Base-by-base conservation (phyloP, 129 eudicot species). In the Flaveria sonorensis region DNA sequence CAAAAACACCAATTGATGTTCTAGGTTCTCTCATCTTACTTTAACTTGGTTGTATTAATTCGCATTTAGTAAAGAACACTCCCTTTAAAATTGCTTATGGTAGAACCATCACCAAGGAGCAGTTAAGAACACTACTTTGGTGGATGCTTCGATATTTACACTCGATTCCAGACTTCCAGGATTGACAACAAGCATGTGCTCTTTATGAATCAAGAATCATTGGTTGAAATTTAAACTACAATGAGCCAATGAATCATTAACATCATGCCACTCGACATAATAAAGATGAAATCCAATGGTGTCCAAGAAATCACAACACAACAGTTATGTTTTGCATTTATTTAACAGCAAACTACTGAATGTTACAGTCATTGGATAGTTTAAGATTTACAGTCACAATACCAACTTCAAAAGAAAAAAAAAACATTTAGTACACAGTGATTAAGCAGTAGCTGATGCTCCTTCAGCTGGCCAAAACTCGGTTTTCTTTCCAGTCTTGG, bases 401-500 rank as follows among this genome's bases (percentile, higher is more conserved):
- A 73, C 36, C 61, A 46, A 28, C 56, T 74, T 67, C 71, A 68
- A 67, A 30, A 3, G 6, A 4, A 30, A 30, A 30, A 30, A 30
- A 30, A 12, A 81, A 19, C 63, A 30, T 16, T 53, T 30, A 68
- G 20, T 26, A 18, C 40, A 65, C 19, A 45, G 10, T 19, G n/a
- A 74, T 74, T 47, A 81, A 56, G 84, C 84, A 70, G 70, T 79
- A 59, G 84, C 70, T 11, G 80, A 74, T n/a, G 79, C 71, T 43
- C 75, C 74, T 67, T 81, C 91, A 13, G 84, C 86, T 59, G 85
- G 90, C 98, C 98, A 93, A 81, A 83, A 93, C 72, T 87, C 73
- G 12, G 98, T 93, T 77, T 86, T 85, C 84, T 93, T 93, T 15
- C 98, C 98, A 1, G 98, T 88, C 83, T 93, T 90, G 45, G 98